Percentiles rank a stretch among this genome's conserved stretches.
Evolutionary conservation across 140 eudicot genomes (phyloP).

Genomic region (Flaveria floridana): DNA sequence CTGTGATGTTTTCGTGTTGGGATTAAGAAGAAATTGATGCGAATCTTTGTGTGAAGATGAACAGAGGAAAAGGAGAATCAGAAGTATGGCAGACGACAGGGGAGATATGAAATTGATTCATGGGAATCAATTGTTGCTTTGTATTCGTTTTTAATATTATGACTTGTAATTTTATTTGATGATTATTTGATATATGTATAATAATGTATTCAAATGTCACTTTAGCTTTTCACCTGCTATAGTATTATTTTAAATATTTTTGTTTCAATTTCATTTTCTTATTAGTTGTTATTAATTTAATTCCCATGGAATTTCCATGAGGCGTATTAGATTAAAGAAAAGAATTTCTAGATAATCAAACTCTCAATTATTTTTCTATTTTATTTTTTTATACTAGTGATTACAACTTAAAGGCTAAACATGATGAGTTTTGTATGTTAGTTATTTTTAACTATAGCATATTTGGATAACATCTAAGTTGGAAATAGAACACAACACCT

Average conservation of each 20-base stretch:
- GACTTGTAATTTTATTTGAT: conserved; percentile 25
- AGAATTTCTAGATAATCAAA: conserved; percentile 8
- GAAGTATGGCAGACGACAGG: conserved; percentile 1
- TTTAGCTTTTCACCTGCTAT: conserved; percentile 44
- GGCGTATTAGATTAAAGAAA: conserved; percentile 11
- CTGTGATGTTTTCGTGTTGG: not conserved
- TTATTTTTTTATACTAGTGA: conserved; percentile 5
- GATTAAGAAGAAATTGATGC: conserved; percentile 16
- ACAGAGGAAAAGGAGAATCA: conserved; percentile 4
- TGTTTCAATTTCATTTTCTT: conserved; percentile 1
- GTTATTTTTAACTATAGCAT: conserved; percentile 2
- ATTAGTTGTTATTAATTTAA: not conserved
- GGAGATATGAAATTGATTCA: conserved; percentile 25
- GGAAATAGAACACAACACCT: not conserved
- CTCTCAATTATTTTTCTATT: not conserved
- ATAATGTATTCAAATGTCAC: conserved; percentile 22
- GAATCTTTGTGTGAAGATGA: not conserved
- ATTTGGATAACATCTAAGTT: conserved; percentile 11
- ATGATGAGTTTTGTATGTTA: not conserved
- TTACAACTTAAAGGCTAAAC: not conserved
- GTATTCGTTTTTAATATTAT: conserved; percentile 19
- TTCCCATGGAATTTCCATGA: conserved; percentile 30
- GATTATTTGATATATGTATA: conserved; percentile 12
- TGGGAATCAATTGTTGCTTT: conserved; percentile 20
- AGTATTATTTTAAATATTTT: conserved; percentile 14